Conservation (phyloP, 2,329 filamentous ascomycete species). For the Exophiala alcalophila region DNA sequence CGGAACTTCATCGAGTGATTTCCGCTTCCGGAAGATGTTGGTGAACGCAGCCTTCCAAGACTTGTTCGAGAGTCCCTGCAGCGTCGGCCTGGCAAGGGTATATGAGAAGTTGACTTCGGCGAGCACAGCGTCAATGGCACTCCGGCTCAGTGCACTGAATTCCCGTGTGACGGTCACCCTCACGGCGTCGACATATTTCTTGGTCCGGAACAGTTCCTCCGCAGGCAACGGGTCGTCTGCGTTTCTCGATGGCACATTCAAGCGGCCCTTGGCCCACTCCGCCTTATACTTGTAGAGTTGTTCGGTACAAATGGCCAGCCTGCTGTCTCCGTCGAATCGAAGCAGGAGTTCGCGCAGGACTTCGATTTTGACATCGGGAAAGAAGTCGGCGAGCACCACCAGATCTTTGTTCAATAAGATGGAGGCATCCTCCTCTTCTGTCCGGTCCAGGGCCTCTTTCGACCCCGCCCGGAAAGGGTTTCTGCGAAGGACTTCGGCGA, state of each 20-base stretch:
- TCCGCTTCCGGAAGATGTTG: constrained; percentile 42
- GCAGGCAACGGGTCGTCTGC: constrained; percentile 34
- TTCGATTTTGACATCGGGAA: constrained; percentile 47
- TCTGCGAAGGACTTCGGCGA: constrained; percentile 44
- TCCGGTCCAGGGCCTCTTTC: constrained; percentile 24
- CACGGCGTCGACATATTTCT: constrained; percentile 44
- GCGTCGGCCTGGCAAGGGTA: constrained; percentile 41
- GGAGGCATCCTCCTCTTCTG: constrained; percentile 34
- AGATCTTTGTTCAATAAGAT: constrained; percentile 44
- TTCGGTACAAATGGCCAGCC: constrained; percentile 47
- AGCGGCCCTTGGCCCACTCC: constrained; percentile 48
- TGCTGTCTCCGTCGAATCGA: constrained; percentile 47
- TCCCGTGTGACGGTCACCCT: constrained; percentile 41
- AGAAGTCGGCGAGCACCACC: constrained; percentile 41
- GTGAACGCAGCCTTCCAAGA: constrained; percentile 45
- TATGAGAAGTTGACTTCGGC: constrained; percentile 50
- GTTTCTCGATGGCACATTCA: constrained; percentile 39
- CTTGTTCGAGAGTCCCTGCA: constrained; percentile 43
- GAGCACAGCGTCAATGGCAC: constrained; percentile 46
- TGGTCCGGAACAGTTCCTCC: constrained; percentile 45
- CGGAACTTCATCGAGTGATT: constrained; percentile 41
- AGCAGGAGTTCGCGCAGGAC: constrained; percentile 48
- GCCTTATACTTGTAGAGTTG: constrained; percentile 47
- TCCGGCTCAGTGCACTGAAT: constrained; percentile 44
- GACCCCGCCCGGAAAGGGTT: constrained; percentile 40